phyloP scores from a whole-genome alignment of 305 asterid species.

The Plantago coronopus region DNA sequence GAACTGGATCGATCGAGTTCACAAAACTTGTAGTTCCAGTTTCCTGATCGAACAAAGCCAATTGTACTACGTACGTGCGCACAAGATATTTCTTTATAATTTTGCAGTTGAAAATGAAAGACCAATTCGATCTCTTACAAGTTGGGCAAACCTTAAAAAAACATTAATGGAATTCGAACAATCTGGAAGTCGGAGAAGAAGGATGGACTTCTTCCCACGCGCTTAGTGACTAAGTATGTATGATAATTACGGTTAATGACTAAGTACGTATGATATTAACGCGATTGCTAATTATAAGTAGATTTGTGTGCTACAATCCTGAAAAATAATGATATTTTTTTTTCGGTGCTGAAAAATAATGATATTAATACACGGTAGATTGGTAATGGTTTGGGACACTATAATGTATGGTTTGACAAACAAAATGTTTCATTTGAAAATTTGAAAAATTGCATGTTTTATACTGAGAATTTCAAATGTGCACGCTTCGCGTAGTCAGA shows the following conservation, averaged over 20 bases:
- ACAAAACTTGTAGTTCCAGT: conserved; percentile 10
- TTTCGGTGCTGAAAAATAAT: too few species aligned
- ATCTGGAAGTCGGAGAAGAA: background rate
- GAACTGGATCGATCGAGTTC: background rate
- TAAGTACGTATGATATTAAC: too few species aligned
- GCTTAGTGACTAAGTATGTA: background rate
- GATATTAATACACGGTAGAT: too few species aligned
- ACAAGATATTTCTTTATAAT: background rate
- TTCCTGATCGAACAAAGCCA: conserved; percentile 1
- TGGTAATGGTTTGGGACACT: too few species aligned
- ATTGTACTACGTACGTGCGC: background rate
- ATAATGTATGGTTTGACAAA: too few species aligned
- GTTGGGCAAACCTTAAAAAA: background rate
- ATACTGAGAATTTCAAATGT: too few species aligned
- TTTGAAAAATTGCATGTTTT: too few species aligned
- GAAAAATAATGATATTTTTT: too few species aligned
- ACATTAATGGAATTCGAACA: conserved; percentile 2
- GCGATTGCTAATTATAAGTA: too few species aligned
- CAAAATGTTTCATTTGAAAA: too few species aligned
- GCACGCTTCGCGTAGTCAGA: too few species aligned
- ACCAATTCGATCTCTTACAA: conserved; percentile 1
- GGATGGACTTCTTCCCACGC: conserved; percentile 12
- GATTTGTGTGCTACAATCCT: too few species aligned
- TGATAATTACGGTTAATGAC: conserved; percentile 3
- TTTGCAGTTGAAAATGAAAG: background rate